A percentile compares a stretch with the other conserved stretches of the same genome.
Evolutionary conservation across 2,329 filamentous ascomycete species (phyloP).

Genomic region (Aspergillus awamori): DNA sequence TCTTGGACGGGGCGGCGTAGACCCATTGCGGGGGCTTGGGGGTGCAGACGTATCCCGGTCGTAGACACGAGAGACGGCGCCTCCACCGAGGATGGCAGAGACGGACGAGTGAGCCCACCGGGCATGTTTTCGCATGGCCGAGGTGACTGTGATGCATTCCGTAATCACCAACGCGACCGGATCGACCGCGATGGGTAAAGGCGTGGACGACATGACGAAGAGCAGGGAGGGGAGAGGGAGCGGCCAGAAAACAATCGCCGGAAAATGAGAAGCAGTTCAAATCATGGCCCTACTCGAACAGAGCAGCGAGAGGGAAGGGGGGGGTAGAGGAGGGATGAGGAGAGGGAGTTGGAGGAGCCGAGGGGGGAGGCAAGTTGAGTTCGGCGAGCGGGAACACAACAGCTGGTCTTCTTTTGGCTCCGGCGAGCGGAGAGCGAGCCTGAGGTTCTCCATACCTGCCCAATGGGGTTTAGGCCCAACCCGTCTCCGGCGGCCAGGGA

Average conservation of each 20-base stretch:
- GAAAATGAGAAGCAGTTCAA: constrained; percentile 18
- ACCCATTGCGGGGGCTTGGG: constrained; percentile 35
- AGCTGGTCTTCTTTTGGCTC: constrained; percentile 22
- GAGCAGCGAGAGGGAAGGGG: not conserved
- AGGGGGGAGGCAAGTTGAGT: not conserved
- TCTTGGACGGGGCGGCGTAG: constrained; percentile 24
- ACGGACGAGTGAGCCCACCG: constrained; percentile 96
- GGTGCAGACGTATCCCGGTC: constrained; percentile 47
- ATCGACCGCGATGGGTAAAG: constrained; percentile 78
- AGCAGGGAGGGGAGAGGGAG: constrained; percentile 22
- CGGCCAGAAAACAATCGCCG: constrained; percentile 20
- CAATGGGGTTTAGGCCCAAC: constrained; percentile 16
- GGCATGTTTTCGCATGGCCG: constrained; percentile 95
- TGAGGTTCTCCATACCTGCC: constrained; percentile 6
- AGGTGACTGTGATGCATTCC: constrained; percentile 98
- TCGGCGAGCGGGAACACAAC: constrained; percentile 19
- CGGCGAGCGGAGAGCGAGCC: constrained; percentile 17
- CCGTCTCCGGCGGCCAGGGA: not conserved
- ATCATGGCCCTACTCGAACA: constrained; percentile 21
- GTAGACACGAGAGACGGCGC: constrained; percentile 50
- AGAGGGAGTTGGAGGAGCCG: not conserved
- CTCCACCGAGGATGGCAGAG: constrained; percentile 87
- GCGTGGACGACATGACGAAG: constrained; percentile 36
- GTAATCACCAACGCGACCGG: constrained; percentile 92
- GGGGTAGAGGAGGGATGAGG: constrained; percentile 1